A percentile compares a stretch with the other conserved stretches of the same genome.
These are phyloP conservation scores for Wilhelminamyces savonicus DNA, from an alignment of 805 yeast genomes.

Conservation along the genomic window DNA sequence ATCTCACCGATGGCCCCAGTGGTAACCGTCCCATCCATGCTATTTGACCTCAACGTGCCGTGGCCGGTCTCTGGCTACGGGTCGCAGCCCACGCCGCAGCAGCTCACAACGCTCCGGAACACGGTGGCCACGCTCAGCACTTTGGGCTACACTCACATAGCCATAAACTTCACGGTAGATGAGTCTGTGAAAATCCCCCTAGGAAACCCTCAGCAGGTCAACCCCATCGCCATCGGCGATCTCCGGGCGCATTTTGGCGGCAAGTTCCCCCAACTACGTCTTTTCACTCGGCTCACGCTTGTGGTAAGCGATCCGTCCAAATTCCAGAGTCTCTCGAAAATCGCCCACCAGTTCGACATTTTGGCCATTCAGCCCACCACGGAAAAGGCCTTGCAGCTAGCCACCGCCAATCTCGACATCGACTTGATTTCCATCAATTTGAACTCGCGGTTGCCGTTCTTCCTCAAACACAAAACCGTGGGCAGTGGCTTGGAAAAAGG, in stretches of 20 bases:
- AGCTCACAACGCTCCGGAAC: constrained; percentile 40
- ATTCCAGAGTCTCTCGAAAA: constrained; percentile 53
- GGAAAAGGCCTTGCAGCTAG: constrained; percentile 72
- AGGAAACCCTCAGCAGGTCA: constrained; percentile 35
- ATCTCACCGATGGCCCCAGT: neutral
- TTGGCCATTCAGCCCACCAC: constrained; percentile 75
- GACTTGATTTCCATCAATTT: constrained; percentile 76
- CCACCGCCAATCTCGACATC: constrained; percentile 70
- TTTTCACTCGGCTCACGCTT: constrained; percentile 70
- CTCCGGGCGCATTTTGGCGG: constrained; percentile 10
- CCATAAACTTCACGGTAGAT: constrained; percentile 57
- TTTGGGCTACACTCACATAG: constrained; percentile 71
- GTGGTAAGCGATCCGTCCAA: constrained; percentile 72
- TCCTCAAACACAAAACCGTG: constrained; percentile 74
- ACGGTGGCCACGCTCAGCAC: constrained; percentile 48
- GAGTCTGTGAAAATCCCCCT: constrained; percentile 50
- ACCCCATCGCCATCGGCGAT: constrained; percentile 38
- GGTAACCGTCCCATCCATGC: neutral
- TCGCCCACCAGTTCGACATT: constrained; percentile 57
- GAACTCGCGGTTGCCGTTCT: constrained; percentile 60
- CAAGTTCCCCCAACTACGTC: constrained; percentile 27
- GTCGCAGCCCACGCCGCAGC: constrained; percentile 32
- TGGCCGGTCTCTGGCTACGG: constrained; percentile 59
- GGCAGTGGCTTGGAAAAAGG: constrained; percentile 84
- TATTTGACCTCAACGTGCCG: constrained; percentile 62